Conservation (phyloP, 176 grass and related monocot genomes). For the Metroxylon sagu region DNA sequence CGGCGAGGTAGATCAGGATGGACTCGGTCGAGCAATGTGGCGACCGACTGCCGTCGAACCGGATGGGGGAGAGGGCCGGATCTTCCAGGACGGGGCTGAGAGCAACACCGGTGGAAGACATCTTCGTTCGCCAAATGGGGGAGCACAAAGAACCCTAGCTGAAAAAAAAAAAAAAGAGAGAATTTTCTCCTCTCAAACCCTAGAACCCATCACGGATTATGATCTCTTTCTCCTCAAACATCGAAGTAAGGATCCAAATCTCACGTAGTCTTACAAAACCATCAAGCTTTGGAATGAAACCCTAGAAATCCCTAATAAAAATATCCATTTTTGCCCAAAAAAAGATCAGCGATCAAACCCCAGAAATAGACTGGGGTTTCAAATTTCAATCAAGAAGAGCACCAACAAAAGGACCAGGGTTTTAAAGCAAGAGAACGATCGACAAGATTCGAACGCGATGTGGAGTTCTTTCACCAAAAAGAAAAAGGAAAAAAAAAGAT, state of each 20-base stretch:
- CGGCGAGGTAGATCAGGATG: constrained; percentile 53
- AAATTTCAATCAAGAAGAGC: no score
- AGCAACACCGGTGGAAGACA: constrained; percentile 31
- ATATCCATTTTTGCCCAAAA: no score
- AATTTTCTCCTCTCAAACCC: constrained; percentile 21
- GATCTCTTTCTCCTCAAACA: constrained; percentile 28
- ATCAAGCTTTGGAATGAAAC: not conserved
- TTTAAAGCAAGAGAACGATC: no score
- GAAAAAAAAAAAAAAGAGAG: not conserved
- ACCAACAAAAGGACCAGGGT: no score
- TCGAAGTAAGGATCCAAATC: constrained; percentile 39
- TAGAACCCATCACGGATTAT: constrained; percentile 27
- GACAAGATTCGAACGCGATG: no score
- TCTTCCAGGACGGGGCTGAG: constrained; percentile 33
- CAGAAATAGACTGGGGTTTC: no score
- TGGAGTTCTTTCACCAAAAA: no score
- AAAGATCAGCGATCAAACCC: no score
- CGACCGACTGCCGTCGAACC: constrained; percentile 28
- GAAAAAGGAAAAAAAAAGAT: no score
- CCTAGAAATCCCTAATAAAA: no score
- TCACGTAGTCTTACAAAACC: not conserved
- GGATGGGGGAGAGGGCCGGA: constrained; percentile 23
- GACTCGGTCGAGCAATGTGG: constrained; percentile 36
- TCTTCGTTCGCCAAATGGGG: constrained; percentile 22
- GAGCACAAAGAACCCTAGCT: constrained; percentile 5